Conservation (phyloP, 176 grass and related monocot species). For the Phoenix dactylifera region DNA sequence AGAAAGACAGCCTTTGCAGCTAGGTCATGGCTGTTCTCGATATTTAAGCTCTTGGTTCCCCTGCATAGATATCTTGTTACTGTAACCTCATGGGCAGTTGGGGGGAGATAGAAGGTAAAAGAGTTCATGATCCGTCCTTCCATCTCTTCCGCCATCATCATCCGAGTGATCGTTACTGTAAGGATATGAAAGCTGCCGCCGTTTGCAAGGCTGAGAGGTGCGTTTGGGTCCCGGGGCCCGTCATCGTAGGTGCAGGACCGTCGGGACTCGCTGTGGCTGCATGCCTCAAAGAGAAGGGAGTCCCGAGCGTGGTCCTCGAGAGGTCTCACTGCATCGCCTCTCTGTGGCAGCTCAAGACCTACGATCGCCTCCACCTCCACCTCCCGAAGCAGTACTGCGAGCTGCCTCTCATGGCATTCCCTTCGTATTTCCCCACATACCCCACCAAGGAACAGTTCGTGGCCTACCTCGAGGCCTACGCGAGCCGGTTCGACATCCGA, state of each 20-base stretch:
- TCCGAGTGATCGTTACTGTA: background rate
- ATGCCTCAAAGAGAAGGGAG: conserved; percentile 67
- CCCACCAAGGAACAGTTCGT: conserved; percentile 91
- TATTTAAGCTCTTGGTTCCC: no score
- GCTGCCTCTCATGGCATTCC: conserved; percentile 89
- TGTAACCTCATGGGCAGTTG: background rate
- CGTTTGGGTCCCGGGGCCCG: conserved; percentile 42
- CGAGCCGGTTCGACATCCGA: conserved; percentile 45
- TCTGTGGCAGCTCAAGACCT: conserved; percentile 81
- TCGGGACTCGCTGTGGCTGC: conserved; percentile 93
- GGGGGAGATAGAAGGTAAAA: conserved; percentile 3
- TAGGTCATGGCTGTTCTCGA: no score
- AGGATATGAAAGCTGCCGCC: background rate
- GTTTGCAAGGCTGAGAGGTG: conserved; percentile 20
- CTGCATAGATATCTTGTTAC: no score
- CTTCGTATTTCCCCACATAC: conserved; percentile 52
- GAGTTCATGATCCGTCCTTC: background rate
- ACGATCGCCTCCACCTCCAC: conserved; percentile 90
- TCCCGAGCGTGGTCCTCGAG: conserved; percentile 70
- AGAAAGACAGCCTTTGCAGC: no score
- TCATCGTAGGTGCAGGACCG: conserved; percentile 89
- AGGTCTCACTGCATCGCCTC: conserved; percentile 81
- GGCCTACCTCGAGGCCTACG: conserved; percentile 72
- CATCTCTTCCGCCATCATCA: background rate
- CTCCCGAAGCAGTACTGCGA: conserved; percentile 93